Evolutionary conservation across 2,329 filamentous ascomycete species (phyloP), one percentile per base, ranked within the genome.

Genomic region (Arthrinium phaeospermum): DNA sequence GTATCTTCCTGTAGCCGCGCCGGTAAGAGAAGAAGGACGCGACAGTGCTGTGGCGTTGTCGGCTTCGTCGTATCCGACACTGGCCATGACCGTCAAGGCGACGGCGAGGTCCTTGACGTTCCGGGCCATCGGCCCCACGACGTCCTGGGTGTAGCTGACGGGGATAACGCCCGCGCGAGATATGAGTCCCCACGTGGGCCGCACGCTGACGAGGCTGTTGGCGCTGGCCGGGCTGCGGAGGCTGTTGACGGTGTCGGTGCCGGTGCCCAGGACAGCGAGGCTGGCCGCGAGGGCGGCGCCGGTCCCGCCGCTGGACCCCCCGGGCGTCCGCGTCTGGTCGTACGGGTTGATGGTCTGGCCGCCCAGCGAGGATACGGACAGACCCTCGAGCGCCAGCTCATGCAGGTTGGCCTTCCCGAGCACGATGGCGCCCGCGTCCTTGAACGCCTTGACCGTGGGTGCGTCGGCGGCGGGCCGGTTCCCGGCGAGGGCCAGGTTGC

Each of bases 301-400:
- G 0, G 88, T 90, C 0, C 91, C 91, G 14, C 90, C 90, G 44
- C 89, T 91, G 64, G 87, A 90, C 0, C 91, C 91, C 4, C 91
- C 91, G 0, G 91, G 90, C 0, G 91, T 92, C n/a, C 90, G 83
- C 0, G 85, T 85, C 2, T 81, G 79, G 77, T 91, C 90, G 74
- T 91, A 91, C 7, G 91, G 90, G 78, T 92, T 92, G 73, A 89
- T 78, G 0, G 90, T 91, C 79, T 93, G 91, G 0, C 91, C 91
- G 16, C 89, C 90, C 0, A 91, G 78, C 0, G 89, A 91, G 0
- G 90, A 92, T 1, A 91, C 89, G 1, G 86, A 87, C 51, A 92
- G 82, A 0, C 91, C 91, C 76, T 92, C 90, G 0, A 92, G 81
- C 0, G 91, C 90, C 69, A 92, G 82, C 78, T 92, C 90, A 75